phyloP scores from a whole-genome alignment of 164 flowering plant species.

The Magnolia changhungtana region DNA sequence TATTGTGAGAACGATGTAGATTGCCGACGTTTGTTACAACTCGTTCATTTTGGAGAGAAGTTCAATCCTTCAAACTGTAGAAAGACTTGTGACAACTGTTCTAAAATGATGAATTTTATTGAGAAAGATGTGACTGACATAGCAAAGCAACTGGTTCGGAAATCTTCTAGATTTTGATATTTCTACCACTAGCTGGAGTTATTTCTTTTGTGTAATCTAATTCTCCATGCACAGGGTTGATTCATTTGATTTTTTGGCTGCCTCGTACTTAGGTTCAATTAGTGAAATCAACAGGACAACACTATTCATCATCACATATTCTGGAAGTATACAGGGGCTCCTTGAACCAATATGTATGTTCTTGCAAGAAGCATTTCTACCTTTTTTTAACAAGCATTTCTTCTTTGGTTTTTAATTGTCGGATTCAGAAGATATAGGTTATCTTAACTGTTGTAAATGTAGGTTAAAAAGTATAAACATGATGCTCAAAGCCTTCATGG shows the following conservation, averaged over 20 bases:
- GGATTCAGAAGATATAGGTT: background rate
- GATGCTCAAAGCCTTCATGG: slow-evolving; percentile 68
- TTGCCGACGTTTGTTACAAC: slow-evolving; percentile 87
- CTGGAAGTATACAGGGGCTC: slow-evolving; percentile 95
- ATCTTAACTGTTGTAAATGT: slow-evolving; percentile 14
- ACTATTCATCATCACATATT: slow-evolving; percentile 76
- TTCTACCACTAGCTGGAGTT: background rate
- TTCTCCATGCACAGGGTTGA: background rate
- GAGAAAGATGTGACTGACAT: slow-evolving; percentile 77
- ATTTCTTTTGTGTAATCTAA: background rate
- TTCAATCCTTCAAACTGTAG: slow-evolving; percentile 64
- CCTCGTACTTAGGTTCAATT: slow-evolving; percentile 58
- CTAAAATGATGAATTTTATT: slow-evolving; percentile 42
- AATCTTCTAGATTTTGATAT: background rate
- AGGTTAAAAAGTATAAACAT: slow-evolving; percentile 89
- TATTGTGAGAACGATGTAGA: slow-evolving; percentile 97
- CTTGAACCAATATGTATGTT: slow-evolving; percentile 68
- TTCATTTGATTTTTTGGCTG: slow-evolving; percentile 6
- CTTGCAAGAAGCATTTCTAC: background rate
- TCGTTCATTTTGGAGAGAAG: slow-evolving; percentile 91
- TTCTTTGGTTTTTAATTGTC: background rate
- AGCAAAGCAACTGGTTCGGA: slow-evolving; percentile 77
- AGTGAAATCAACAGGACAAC: slow-evolving; percentile 68
- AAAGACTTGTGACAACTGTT: slow-evolving; percentile 89
- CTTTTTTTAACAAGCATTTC: background rate